Evolutionary conservation across 208 protist species (phyloP).

Genomic region (Crithidia thermophila): DNA sequence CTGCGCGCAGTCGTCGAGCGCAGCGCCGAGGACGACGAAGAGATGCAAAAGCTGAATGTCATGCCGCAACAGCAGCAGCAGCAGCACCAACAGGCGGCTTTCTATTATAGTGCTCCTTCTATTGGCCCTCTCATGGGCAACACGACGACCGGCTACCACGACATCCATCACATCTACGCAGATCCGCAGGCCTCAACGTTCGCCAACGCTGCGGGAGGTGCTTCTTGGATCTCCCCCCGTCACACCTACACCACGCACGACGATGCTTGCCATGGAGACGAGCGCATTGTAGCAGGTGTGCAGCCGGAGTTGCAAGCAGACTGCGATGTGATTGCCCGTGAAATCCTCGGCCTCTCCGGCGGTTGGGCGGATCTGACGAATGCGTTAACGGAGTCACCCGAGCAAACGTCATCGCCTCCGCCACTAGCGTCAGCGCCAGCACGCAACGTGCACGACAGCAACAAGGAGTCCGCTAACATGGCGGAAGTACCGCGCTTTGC

Average conservation of each 20-base stretch:
- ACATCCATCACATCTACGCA: too few species aligned
- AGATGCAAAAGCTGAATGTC: too few species aligned
- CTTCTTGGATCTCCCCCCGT: background rate
- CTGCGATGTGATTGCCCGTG: slow-evolving; percentile 58
- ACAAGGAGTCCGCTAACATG: slow-evolving; percentile 12
- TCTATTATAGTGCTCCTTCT: too few species aligned
- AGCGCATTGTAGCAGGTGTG: too few species aligned
- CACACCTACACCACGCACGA: too few species aligned
- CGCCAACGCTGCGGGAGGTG: too few species aligned
- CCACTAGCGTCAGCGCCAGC: background rate
- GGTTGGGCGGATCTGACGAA: slow-evolving; percentile 45
- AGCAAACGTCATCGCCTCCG: background rate
- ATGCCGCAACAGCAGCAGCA: too few species aligned
- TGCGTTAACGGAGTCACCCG: background rate
- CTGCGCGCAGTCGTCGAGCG: slow-evolving; percentile 6
- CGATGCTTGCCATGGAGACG: too few species aligned
- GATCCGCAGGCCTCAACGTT: background rate
- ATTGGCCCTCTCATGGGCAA: background rate
- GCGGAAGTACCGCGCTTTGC: background rate
- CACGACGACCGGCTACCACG: too few species aligned
- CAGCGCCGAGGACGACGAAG: slow-evolving; percentile 7
- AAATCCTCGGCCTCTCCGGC: slow-evolving; percentile 47
- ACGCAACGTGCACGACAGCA: background rate
- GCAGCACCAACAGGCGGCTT: too few species aligned
- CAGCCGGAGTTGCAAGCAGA: slow-evolving; percentile 35